A percentile compares a stretch with the other conserved stretches of the same genome.
These are phyloP conservation scores for Geotrichum macrosporum DNA, from an alignment of 1,139 yeast genomes.

Conservation along the genomic window DNA sequence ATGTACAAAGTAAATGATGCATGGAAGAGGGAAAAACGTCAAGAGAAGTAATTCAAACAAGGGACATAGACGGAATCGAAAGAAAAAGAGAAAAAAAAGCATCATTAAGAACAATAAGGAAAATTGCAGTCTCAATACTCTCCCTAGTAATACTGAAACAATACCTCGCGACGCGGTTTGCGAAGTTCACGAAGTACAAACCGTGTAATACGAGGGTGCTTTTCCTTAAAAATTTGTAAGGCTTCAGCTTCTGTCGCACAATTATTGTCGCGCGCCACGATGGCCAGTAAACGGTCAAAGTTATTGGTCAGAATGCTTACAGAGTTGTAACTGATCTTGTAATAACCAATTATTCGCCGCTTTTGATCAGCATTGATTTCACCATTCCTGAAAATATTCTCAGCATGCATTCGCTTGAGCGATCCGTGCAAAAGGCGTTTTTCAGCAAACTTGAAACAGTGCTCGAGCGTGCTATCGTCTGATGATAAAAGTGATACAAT, in stretches of 20 bases:
- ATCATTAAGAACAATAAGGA: too few species aligned
- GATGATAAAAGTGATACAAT: constrained; percentile 7
- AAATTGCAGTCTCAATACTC: too few species aligned
- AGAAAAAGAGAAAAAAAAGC: neutral
- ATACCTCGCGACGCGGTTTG: neutral
- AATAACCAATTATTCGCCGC: constrained; percentile 9
- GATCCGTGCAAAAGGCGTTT: constrained; percentile 8
- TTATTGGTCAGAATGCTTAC: constrained; percentile 4
- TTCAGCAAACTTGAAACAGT: constrained; percentile 14
- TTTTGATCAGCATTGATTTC: constrained; percentile 5
- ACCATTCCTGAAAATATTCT: neutral
- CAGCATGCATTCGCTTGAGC: constrained; percentile 1
- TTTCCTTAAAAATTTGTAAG: constrained; percentile 1
- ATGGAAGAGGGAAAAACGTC: neutral
- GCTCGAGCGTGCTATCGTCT: constrained; percentile 9
- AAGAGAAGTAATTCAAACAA: neutral
- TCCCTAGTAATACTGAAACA: constrained; percentile 4
- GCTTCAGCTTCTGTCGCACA: constrained; percentile 12
- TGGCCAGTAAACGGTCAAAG: constrained; percentile 6
- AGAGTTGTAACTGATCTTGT: constrained; percentile 6
- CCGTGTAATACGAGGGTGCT: constrained; percentile 13
- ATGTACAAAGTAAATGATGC: constrained; percentile 4
- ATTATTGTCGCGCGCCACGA: neutral
- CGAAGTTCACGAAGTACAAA: constrained; percentile 2
- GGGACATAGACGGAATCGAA: neutral